Percentiles rank a stretch among this genome's conserved stretches.
Conservation (phyloP, 2,329 filamentous ascomycete species). For the Mycosphaerella sp. region DNA sequence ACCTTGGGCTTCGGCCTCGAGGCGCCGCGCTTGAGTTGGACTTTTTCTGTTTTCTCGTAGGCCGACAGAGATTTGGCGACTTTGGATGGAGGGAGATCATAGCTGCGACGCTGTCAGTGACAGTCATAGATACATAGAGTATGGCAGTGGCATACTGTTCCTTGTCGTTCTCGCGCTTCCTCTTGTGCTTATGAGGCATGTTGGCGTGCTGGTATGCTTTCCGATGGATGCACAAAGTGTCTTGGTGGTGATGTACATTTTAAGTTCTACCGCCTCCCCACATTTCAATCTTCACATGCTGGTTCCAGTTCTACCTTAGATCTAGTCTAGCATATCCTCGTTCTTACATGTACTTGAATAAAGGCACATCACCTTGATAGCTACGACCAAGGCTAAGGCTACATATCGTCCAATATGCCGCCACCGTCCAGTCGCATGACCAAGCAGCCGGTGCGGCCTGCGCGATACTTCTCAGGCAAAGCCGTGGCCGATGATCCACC, state of each 20-base stretch:
- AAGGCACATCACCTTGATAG: too few relatives aligned
- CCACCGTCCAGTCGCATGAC: slow-evolving; percentile 76
- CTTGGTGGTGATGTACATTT: background rate
- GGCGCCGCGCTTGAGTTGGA: slow-evolving; percentile 15
- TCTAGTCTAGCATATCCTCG: background rate
- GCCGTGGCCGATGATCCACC: slow-evolving; percentile 48
- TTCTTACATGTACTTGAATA: background rate
- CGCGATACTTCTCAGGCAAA: slow-evolving; percentile 83
- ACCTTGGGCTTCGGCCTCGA: slow-evolving; percentile 7
- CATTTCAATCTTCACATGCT: slow-evolving; percentile 10
- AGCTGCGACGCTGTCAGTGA: slow-evolving; percentile 38
- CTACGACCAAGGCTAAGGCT: too few relatives aligned
- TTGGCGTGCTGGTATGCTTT: slow-evolving; percentile 8
- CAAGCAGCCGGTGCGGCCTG: slow-evolving; percentile 74
- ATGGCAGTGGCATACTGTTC: slow-evolving; percentile 28
- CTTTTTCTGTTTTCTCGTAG: slow-evolving; percentile 39
- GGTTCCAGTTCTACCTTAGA: background rate
- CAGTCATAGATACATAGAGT: slow-evolving; percentile 40
- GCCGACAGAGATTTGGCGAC: slow-evolving; percentile 55
- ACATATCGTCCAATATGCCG: slow-evolving; percentile 44
- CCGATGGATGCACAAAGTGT: slow-evolving; percentile 1
- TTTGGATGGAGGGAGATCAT: slow-evolving; percentile 56
- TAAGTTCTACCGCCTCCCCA: background rate
- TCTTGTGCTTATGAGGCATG: slow-evolving; percentile 33
- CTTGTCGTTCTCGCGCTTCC: slow-evolving; percentile 32